A percentile compares a stretch with the other conserved stretches of the same genome.
Conservation (phyloP, 129 eudicot species). For the Chrysanthemum makinoi region DNA sequence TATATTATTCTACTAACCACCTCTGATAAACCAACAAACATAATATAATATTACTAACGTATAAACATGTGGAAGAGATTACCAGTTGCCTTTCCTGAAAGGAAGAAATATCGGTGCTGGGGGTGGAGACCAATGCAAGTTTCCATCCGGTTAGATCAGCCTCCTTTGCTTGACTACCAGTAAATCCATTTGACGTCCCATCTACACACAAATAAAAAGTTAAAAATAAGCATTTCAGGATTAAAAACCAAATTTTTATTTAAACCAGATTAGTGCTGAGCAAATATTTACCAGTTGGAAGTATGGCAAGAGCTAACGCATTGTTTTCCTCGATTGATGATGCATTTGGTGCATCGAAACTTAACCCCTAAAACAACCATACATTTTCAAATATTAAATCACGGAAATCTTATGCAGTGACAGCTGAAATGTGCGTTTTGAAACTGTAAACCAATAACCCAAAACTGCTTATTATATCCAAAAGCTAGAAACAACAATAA, state of each 20-base stretch:
- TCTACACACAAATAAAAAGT: slow-evolving; percentile 31
- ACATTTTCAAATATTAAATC: neutral
- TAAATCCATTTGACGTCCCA: slow-evolving; percentile 38
- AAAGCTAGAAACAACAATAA: too few species aligned
- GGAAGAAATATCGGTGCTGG: slow-evolving; percentile 77
- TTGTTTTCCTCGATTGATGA: slow-evolving; percentile 75
- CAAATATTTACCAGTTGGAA: slow-evolving; percentile 56
- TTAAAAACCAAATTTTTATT: too few species aligned
- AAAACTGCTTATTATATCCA: too few species aligned
- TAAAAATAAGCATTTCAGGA: neutral
- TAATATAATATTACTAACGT: neutral
- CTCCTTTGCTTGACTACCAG: slow-evolving; percentile 49
- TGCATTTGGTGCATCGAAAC: slow-evolving; percentile 43
- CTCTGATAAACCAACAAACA: neutral
- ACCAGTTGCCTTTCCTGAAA: slow-evolving; percentile 89
- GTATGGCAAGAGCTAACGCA: slow-evolving; percentile 85
- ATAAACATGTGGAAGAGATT: slow-evolving; percentile 17
- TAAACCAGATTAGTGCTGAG: neutral
- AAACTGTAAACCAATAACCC: too few species aligned
- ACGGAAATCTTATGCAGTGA: neutral
- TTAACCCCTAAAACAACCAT: slow-evolving; percentile 58
- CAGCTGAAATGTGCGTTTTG: too few species aligned
- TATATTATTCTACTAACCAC: neutral
- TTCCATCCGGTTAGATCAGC: slow-evolving; percentile 96
- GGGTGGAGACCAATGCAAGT: slow-evolving; percentile 87